Conservation (phyloP, 768 basidiomycete genomes). For the Podaxis sp. region DNA sequence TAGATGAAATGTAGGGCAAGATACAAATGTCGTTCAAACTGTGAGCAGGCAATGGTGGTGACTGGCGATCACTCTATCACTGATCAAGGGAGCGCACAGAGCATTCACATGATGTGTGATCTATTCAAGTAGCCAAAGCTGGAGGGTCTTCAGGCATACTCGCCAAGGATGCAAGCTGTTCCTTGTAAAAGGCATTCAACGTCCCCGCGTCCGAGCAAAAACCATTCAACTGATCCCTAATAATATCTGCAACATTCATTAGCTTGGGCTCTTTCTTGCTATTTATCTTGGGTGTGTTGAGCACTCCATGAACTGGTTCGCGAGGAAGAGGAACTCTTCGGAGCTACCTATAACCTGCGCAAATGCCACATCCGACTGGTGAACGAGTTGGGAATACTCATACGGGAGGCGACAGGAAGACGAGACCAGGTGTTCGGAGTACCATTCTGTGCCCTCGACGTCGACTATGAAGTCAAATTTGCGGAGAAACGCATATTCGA, state of each 20-base stretch:
- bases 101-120: neutral
- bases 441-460: slow-evolving; percentile 72
- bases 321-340: slow-evolving; percentile 84
- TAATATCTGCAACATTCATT: slow-evolving; percentile 53
- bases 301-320: slow-evolving; percentile 78
- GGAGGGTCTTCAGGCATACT: slow-evolving; percentile 47
- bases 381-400: slow-evolving; percentile 90
- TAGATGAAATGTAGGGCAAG: too few relatives aligned
- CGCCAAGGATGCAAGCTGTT: slow-evolving; percentile 49
- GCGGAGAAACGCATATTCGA: slow-evolving; percentile 73
- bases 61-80: too few relatives aligned
- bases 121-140: slow-evolving; percentile 37
- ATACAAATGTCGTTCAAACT: too few relatives aligned
- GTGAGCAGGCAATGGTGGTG: too few relatives aligned
- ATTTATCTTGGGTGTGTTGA: slow-evolving; percentile 47
- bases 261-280: slow-evolving; percentile 56
- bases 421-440: slow-evolving; percentile 80
- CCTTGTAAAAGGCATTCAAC: slow-evolving; percentile 68
- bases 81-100: neutral
- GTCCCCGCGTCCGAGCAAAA: slow-evolving; percentile 59
- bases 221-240: slow-evolving; percentile 53
- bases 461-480: slow-evolving; percentile 82
- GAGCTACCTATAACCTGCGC: slow-evolving; percentile 79
- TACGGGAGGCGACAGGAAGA: slow-evolving; percentile 80
- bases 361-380: slow-evolving; percentile 84